Conservation (phyloP, 805 yeast genomes). For the Wickerhamomyces xylosicus region DNA sequence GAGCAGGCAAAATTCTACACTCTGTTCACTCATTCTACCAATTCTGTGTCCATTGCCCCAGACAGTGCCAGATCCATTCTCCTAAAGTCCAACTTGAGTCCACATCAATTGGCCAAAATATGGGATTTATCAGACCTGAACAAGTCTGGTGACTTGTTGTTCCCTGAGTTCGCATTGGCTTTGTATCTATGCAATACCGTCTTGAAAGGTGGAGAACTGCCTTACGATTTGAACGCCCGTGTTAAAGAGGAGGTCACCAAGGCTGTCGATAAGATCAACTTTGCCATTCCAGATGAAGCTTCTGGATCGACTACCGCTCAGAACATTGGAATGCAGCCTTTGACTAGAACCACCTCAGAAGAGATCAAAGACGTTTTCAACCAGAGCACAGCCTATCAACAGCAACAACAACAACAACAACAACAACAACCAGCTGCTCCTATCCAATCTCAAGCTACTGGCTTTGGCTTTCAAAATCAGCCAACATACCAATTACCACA, state of each 20-base stretch:
- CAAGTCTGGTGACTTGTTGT: constrained; percentile 72
- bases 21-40: constrained; percentile 71
- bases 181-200: constrained; percentile 76
- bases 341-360: background rate
- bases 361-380: constrained; percentile 3
- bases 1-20: constrained; percentile 83
- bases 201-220: constrained; percentile 69
- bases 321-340: background rate
- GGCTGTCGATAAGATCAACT: constrained; percentile 79
- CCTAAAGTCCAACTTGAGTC: constrained; percentile 67
- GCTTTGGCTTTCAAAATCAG: constrained; percentile 6
- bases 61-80: constrained; percentile 70
- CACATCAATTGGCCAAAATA: constrained; percentile 69
- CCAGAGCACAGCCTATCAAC: constrained; percentile 1
- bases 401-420: constrained; percentile 1
- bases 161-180: constrained; percentile 92
- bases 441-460: constrained; percentile 5
- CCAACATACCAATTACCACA: constrained; percentile 8
- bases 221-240: constrained; percentile 57
- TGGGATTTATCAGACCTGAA: constrained; percentile 89
- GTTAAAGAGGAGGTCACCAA: constrained; percentile 75
- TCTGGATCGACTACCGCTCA: constrained; percentile 4
- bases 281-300: constrained; percentile 51
- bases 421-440: background rate
- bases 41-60: constrained; percentile 46